phyloP scores from a whole-genome alignment of 2,329 filamentous ascomycete genomes.

The Alternaria alternata region DNA sequence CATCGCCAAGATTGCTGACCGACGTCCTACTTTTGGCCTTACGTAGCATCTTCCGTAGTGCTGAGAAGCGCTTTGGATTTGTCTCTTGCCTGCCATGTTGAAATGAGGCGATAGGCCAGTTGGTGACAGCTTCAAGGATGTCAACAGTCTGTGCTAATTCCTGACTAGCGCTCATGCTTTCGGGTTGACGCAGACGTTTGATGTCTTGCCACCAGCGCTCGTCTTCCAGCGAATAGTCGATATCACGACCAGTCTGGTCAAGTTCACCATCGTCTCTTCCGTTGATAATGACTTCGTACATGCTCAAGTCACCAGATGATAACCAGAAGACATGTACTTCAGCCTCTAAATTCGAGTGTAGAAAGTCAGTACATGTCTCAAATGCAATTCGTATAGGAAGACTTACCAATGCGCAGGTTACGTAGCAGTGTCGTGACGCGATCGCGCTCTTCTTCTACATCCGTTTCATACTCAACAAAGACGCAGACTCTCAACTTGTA shows the following conservation, averaged over 20 bases:
- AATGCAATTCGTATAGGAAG: no score
- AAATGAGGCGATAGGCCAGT: slow-evolving; percentile 63
- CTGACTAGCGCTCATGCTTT: slow-evolving; percentile 51
- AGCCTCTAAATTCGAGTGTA: slow-evolving; percentile 60
- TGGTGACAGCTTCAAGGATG: slow-evolving; percentile 54
- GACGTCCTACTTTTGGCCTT: slow-evolving; percentile 64
- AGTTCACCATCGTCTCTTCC: slow-evolving; percentile 63
- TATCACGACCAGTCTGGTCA: slow-evolving; percentile 65
- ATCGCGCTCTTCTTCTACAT: slow-evolving; percentile 79
- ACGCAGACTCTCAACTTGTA: slow-evolving; percentile 80
- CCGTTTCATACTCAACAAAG: slow-evolving; percentile 87
- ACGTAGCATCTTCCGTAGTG: slow-evolving; percentile 68
- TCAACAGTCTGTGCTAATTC: slow-evolving; percentile 56
- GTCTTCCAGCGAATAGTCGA: slow-evolving; percentile 71
- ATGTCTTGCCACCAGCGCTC: slow-evolving; percentile 87
- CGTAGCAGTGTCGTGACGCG: slow-evolving; percentile 77
- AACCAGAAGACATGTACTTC: slow-evolving; percentile 82
- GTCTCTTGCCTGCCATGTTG: slow-evolving; percentile 58
- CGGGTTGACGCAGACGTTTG: slow-evolving; percentile 57
- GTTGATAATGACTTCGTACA: slow-evolving; percentile 80
- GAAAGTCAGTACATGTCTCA: no score
- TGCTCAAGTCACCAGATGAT: slow-evolving; percentile 73
- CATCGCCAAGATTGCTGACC: slow-evolving; percentile 56
- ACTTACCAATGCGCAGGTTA: slow-evolving; percentile 72
- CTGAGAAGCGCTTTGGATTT: slow-evolving; percentile 61